phyloP scores from a whole-genome alignment of 371 early-diverging fungal genomes.

The Chytridium lagenaria region DNA sequence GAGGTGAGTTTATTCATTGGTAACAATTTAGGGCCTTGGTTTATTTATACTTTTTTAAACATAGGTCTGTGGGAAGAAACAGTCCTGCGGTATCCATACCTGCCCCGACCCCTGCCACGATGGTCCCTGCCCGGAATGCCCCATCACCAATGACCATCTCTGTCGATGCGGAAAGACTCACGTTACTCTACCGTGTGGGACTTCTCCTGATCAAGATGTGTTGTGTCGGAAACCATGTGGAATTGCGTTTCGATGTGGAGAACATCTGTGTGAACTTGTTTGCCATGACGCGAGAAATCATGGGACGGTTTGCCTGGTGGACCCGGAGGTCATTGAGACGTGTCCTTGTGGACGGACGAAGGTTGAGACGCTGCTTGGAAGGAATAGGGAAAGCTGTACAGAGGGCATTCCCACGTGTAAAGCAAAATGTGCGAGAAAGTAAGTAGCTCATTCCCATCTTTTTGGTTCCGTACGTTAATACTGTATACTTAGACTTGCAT shows the following conservation, averaged over 20 bases:
- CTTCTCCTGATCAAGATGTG: constrained; percentile 6
- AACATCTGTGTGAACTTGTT: constrained; percentile 72
- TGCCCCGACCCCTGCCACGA: constrained; percentile 46
- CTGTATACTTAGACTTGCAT: constrained; percentile 18
- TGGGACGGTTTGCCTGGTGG: constrained; percentile 70
- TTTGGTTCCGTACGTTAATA: background rate
- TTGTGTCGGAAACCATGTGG: constrained; percentile 41
- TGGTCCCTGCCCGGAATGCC: constrained; percentile 44
- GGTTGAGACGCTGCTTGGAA: constrained; percentile 44
- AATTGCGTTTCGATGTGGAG: constrained; percentile 66
- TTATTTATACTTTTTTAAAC: too few species aligned
- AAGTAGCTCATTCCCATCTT: background rate
- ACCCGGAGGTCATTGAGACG: constrained; percentile 64
- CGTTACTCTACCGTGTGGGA: constrained; percentile 37
- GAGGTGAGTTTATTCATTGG: too few species aligned
- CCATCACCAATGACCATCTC: constrained; percentile 18
- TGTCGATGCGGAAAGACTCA: constrained; percentile 48
- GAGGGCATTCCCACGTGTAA: constrained; percentile 84
- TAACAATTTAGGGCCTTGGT: too few species aligned
- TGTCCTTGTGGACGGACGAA: constrained; percentile 86
- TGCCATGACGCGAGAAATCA: constrained; percentile 72
- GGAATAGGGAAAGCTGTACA: constrained; percentile 63
- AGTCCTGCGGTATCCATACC: constrained; percentile 44
- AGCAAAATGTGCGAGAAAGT: constrained; percentile 65
- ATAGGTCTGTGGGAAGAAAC: constrained; percentile 41